Evolutionary conservation across 371 early-diverging fungal genomes (phyloP).

Genomic region (Actinomortierella wolfii): DNA sequence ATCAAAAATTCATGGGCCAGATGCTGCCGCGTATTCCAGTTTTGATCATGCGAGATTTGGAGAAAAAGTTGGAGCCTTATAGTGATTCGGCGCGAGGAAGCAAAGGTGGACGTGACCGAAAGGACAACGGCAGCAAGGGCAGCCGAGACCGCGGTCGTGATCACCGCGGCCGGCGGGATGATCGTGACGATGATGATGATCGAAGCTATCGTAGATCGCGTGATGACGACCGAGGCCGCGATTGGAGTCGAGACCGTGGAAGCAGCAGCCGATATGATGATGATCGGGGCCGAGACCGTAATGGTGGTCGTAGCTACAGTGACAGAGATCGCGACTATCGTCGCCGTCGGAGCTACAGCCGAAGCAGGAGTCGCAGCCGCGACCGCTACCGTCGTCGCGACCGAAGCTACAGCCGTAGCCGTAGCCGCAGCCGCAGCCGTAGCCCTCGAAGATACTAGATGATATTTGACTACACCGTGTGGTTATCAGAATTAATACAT

Average conservation of each 20-base stretch:
- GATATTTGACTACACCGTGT: too few species aligned
- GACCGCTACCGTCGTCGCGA: constrained; percentile 22
- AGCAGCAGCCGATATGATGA: constrained; percentile 13
- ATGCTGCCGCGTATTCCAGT: constrained; percentile 87
- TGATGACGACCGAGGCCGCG: constrained; percentile 32
- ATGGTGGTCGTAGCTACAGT: constrained; percentile 19
- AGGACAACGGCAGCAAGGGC: constrained; percentile 13
- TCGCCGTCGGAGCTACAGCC: constrained; percentile 24
- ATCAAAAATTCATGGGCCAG: constrained; percentile 75
- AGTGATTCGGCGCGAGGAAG: constrained; percentile 47
- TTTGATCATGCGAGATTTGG: constrained; percentile 78
- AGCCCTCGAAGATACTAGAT: too few species aligned
- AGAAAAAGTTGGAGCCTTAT: constrained; percentile 64
- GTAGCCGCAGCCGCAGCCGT: constrained; percentile 33
- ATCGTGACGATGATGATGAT: constrained; percentile 47
- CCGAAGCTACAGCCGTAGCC: constrained; percentile 30
- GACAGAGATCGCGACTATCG: too few species aligned
- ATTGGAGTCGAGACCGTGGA: constrained; percentile 14
- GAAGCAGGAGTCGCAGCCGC: constrained; percentile 24
- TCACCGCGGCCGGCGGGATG: constrained; percentile 35
- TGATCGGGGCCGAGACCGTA: constrained; percentile 18
- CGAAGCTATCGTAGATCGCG: constrained; percentile 29
- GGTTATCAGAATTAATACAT: too few species aligned
- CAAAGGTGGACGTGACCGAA: constrained; percentile 16
- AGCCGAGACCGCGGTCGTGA: constrained; percentile 32